These are phyloP conservation scores for Zizania palustris DNA, from an alignment of 202 grass and related monocot genomes.

Conservation along the genomic window DNA sequence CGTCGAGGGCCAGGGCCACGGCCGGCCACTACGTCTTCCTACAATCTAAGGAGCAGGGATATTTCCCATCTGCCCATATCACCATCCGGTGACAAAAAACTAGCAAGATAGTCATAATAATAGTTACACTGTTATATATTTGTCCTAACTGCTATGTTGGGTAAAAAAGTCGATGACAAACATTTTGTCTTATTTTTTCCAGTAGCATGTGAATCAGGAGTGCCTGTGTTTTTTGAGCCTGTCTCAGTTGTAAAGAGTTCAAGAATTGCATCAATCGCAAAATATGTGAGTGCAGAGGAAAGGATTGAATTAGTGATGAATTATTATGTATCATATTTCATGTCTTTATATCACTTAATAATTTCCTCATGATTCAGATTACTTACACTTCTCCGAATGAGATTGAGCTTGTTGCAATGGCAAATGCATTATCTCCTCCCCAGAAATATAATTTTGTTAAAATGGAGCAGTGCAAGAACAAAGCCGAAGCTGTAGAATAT, in stretches of 20 bases:
- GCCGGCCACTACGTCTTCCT: no score
- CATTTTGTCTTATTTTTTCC: constrained; percentile 47
- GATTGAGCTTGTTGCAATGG: constrained; percentile 87
- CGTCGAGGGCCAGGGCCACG: no score
- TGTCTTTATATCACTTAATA: constrained; percentile 8
- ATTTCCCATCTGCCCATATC: no score
- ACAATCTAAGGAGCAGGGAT: no score
- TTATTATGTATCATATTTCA: constrained; percentile 34
- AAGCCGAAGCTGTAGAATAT: constrained; percentile 48
- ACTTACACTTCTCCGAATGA: constrained; percentile 93
- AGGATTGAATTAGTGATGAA: constrained; percentile 18
- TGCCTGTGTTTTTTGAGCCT: constrained; percentile 92
- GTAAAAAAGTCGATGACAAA: constrained; percentile 28
- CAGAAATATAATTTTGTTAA: constrained; percentile 55
- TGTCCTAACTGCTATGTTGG: constrained; percentile 25
- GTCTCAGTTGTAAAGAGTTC: constrained; percentile 78
- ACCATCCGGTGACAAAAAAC: no score
- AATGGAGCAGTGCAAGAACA: constrained; percentile 40
- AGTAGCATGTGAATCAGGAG: constrained; percentile 72
- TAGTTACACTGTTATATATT: constrained; percentile 14
- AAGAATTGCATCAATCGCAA: constrained; percentile 67
- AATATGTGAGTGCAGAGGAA: constrained; percentile 65
- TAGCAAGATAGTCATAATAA: constrained; percentile 14
- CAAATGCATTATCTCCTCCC: constrained; percentile 62
- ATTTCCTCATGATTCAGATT: constrained; percentile 60